Evolutionary conservation across 768 basidiomycete genomes (phyloP).

Genomic region (Auricularia sp.): DNA sequence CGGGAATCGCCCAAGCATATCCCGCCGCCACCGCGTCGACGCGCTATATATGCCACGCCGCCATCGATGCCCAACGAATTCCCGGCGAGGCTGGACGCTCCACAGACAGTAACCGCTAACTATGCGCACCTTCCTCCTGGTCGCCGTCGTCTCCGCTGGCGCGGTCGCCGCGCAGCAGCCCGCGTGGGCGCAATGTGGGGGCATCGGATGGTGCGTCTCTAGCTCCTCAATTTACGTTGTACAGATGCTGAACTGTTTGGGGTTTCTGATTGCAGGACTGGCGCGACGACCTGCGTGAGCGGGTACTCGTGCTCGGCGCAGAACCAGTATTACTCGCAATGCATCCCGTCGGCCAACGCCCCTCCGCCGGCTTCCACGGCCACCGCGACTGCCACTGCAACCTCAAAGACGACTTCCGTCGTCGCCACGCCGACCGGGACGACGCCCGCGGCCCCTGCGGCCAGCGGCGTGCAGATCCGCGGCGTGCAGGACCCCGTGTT

Average conservation of each 20-base stretch:
- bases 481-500: constrained; percentile 41
- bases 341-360: not conserved
- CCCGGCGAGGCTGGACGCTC: not conserved
- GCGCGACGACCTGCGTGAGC: not conserved
- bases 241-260: not conserved
- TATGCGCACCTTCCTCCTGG: not conserved
- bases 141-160: not conserved
- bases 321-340: not conserved
- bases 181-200: not conserved
- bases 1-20: not conserved
- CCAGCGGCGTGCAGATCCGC: constrained; percentile 37
- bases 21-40: not conserved
- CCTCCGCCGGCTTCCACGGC: constrained; percentile 20
- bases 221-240: no score
- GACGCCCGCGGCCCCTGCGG: constrained; percentile 12
- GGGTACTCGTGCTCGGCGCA: not conserved
- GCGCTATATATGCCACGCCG: not conserved
- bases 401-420: constrained; percentile 16
- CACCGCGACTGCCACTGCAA: constrained; percentile 26
- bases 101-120: not conserved
- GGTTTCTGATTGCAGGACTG: not conserved
- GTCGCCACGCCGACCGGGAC: constrained; percentile 15
- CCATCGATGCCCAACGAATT: not conserved
- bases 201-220: not conserved
- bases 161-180: not conserved